phyloP scores from a whole-genome alignment of 1,139 yeast genomes.

The Ogataea hybrid region DNA sequence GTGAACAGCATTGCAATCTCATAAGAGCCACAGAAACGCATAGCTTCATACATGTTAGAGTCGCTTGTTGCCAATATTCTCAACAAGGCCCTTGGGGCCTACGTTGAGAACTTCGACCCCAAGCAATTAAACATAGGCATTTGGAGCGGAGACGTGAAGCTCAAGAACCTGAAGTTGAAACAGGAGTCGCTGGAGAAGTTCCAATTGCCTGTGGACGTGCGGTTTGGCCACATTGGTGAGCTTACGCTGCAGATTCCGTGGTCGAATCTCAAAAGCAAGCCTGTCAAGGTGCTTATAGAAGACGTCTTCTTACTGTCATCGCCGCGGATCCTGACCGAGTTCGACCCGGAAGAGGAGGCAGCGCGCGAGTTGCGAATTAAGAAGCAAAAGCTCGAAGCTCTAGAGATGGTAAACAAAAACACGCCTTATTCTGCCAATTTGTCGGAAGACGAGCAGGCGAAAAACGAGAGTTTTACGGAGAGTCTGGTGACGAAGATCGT shows the following conservation, averaged over 20 bases:
- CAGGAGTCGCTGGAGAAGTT: constrained; percentile 83
- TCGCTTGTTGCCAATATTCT: constrained; percentile 54
- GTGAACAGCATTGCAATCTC: too few relatives aligned
- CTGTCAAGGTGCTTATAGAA: constrained; percentile 86
- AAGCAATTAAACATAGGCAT: constrained; percentile 93
- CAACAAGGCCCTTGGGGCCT: constrained; percentile 58
- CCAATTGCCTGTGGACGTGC: constrained; percentile 83
- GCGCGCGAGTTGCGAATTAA: constrained; percentile 66
- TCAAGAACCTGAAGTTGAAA: constrained; percentile 72
- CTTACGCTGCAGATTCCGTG: constrained; percentile 92
- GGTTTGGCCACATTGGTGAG: constrained; percentile 88
- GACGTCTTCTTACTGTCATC: constrained; percentile 82
- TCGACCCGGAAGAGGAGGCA: constrained; percentile 67
- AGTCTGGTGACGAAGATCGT: constrained; percentile 84
- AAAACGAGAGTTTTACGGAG: constrained; percentile 81
- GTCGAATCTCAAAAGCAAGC: constrained; percentile 91
- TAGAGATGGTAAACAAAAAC: constrained; percentile 57
- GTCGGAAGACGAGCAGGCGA: constrained; percentile 42
- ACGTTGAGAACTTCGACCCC: constrained; percentile 94
- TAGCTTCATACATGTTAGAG: constrained; percentile 43
- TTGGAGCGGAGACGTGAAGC: constrained; percentile 96
- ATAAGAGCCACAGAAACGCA: too few relatives aligned
- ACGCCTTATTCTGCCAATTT: constrained; percentile 35
- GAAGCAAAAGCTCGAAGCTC: constrained; percentile 60
- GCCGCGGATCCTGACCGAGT: constrained; percentile 58